A percentile compares a stretch with the other conserved stretches of the same genome.
These are phyloP conservation scores for Rhododendron simsii DNA, from an alignment of 148 eudicot genomes.

Conservation along the genomic window DNA sequence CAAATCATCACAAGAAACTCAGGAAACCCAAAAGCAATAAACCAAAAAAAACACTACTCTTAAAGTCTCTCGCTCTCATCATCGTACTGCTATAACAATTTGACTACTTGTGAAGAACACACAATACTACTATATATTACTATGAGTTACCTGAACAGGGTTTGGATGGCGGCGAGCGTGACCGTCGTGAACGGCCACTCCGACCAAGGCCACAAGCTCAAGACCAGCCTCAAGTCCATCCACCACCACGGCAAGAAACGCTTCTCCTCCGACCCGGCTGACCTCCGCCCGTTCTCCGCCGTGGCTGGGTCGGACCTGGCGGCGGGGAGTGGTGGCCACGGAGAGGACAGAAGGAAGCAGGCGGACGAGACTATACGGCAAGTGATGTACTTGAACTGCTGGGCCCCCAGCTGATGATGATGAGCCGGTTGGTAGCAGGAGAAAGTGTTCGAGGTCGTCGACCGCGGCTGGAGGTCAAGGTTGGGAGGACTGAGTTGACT, in stretches of 20 bases:
- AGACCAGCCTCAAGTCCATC: conserved; percentile 33
- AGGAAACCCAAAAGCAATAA: background rate
- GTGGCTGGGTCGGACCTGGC: conserved; percentile 5
- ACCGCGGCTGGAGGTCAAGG: background rate
- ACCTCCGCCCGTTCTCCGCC: conserved; percentile 15
- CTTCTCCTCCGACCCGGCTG: conserved; percentile 16
- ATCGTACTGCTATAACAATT: no score
- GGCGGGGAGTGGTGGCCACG: background rate
- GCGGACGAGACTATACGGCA: conserved; percentile 53
- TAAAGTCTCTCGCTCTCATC: no score
- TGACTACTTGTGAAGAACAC: no score
- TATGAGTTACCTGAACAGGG: conserved; percentile 31
- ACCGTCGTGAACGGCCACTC: conserved; percentile 47
- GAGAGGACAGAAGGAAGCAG: conserved; percentile 20
- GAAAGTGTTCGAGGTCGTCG: background rate
- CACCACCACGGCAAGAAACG: conserved; percentile 22
- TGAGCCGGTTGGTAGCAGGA: background rate
- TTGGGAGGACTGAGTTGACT: background rate
- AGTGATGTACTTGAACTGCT: conserved; percentile 64
- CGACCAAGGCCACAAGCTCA: conserved; percentile 43
- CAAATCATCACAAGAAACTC: background rate
- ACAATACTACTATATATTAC: background rate
- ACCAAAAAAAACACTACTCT: background rate
- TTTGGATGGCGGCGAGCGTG: conserved; percentile 51
- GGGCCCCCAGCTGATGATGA: conserved; percentile 49